These are phyloP conservation scores for Rhytidhysteron rufulum DNA, from an alignment of 2,329 filamentous ascomycete genomes.

Conservation along the genomic window DNA sequence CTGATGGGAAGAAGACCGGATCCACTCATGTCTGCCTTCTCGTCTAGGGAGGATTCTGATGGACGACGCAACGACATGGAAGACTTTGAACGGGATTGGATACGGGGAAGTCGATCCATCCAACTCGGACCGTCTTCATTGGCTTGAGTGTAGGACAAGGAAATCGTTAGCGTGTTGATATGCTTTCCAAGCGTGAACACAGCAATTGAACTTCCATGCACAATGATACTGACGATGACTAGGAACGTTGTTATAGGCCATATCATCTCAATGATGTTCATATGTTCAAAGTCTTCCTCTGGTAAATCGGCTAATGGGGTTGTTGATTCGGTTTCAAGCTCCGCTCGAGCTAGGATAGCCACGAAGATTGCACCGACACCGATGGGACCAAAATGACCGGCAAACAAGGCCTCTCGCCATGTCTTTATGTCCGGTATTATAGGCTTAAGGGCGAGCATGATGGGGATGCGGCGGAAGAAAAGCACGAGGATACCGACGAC, in stretches of 20 bases:
- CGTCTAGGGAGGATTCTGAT: conserved; percentile 54
- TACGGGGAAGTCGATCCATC: conserved; percentile 87
- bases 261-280: conserved; percentile 75
- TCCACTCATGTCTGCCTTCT: conserved; percentile 55
- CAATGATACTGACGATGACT: conserved; percentile 88
- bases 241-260: conserved; percentile 96
- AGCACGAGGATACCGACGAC: conserved; percentile 92
- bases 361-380: conserved; percentile 96
- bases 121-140: conserved; percentile 85
- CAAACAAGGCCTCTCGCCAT: conserved; percentile 94
- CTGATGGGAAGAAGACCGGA: conserved; percentile 70
- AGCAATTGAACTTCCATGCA: conserved; percentile 96
- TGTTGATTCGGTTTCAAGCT: conserved; percentile 72
- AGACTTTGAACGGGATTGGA: conserved; percentile 78
- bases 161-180: conserved; percentile 93
- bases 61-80: conserved; percentile 69
- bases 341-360: conserved; percentile 87
- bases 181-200: conserved; percentile 97
- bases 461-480: conserved; percentile 90
- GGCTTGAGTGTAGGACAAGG: conserved; percentile 91
- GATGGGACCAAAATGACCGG: conserved; percentile 95
- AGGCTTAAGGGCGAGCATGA: conserved; percentile 89
- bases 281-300: conserved; percentile 55
- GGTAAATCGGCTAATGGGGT: conserved; percentile 68
- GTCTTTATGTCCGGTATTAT: conserved; percentile 96